Evolutionary conservation across 2,329 filamentous ascomycete species (phyloP).

Genomic region (Intubia oerlemansii): DNA sequence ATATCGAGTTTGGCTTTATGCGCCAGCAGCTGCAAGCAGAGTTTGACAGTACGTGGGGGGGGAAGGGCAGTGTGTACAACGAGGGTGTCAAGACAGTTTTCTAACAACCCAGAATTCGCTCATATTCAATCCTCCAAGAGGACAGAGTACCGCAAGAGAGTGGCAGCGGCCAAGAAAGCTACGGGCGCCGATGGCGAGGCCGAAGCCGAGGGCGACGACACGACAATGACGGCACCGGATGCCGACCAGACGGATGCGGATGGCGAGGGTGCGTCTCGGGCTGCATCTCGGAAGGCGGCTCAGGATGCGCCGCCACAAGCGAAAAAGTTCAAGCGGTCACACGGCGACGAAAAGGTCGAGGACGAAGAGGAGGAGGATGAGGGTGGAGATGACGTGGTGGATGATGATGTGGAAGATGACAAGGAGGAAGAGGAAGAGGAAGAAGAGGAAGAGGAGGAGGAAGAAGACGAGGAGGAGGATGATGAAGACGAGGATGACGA

Average conservation of each 20-base stretch:
- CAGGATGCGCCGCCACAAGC: slow-evolving; percentile 11
- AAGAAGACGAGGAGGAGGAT: slow-evolving; percentile 17
- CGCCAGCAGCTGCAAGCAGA: slow-evolving; percentile 49
- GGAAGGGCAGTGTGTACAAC: background rate
- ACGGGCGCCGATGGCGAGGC: slow-evolving; percentile 8
- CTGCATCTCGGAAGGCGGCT: too few species aligned
- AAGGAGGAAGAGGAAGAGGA: slow-evolving; percentile 12
- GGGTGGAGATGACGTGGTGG: slow-evolving; percentile 20
- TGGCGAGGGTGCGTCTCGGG: too few species aligned
- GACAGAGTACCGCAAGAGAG: slow-evolving; percentile 48
- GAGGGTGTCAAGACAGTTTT: background rate
- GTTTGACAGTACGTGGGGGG: slow-evolving; percentile 44
- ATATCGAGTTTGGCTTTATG: slow-evolving; percentile 56
- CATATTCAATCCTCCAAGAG: slow-evolving; percentile 54
- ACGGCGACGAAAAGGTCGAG: slow-evolving; percentile 15
- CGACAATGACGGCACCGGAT: background rate
- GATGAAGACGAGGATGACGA: slow-evolving; percentile 19
- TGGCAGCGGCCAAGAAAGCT: slow-evolving; percentile 40
- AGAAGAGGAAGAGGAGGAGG: slow-evolving; percentile 16
- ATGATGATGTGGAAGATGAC: slow-evolving; percentile 15
- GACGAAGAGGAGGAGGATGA: slow-evolving; percentile 18
- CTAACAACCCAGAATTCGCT: slow-evolving; percentile 38
- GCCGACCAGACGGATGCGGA: slow-evolving; percentile 6
- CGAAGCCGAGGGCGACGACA: slow-evolving; percentile 8
- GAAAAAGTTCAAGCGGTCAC: slow-evolving; percentile 18